These are phyloP conservation scores for Conticribra weissflogii DNA, from an alignment of 108 stramenopile genomes.

Conservation along the genomic window DNA sequence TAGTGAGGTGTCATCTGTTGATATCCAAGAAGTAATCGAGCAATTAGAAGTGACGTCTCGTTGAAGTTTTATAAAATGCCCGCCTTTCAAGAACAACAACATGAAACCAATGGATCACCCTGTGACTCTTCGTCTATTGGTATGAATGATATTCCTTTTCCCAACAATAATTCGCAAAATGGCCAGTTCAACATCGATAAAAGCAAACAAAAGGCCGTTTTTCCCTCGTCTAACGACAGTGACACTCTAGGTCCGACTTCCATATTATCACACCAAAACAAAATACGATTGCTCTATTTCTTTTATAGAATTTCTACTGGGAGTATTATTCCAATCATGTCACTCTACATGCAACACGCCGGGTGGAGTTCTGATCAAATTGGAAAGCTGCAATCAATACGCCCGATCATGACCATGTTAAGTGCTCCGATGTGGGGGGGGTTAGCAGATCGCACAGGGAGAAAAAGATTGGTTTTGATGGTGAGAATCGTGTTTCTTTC, in stretches of 20 bases:
- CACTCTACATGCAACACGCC: slow-evolving; percentile 42
- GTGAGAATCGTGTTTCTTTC: slow-evolving; percentile 30
- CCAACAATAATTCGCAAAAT: no score
- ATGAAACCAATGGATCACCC: neutral
- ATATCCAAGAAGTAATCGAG: no score
- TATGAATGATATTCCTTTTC: neutral
- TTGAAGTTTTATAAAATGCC: neutral
- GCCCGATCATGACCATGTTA: slow-evolving; percentile 37
- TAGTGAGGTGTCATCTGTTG: no score
- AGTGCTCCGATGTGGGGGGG: slow-evolving; percentile 42
- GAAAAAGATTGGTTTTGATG: slow-evolving; percentile 28
- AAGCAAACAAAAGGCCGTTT: neutral
- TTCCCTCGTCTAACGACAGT: neutral
- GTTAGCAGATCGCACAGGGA: slow-evolving; percentile 29
- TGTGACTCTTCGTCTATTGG: neutral
- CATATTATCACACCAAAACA: slow-evolving; percentile 11
- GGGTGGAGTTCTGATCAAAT: slow-evolving; percentile 26
- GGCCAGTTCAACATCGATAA: neutral
- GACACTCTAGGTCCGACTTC: neutral
- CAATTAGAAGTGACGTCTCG: neutral
- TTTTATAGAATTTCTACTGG: slow-evolving; percentile 43
- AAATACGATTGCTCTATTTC: slow-evolving; percentile 33
- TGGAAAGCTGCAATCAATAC: slow-evolving; percentile 41
- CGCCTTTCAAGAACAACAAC: neutral
- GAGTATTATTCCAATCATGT: slow-evolving; percentile 34